A percentile compares a stretch with the other conserved stretches of the same genome.
These are phyloP conservation scores for Gastrolobium villosum DNA, from an alignment of 306 rosid genomes.

Conservation along the genomic window DNA sequence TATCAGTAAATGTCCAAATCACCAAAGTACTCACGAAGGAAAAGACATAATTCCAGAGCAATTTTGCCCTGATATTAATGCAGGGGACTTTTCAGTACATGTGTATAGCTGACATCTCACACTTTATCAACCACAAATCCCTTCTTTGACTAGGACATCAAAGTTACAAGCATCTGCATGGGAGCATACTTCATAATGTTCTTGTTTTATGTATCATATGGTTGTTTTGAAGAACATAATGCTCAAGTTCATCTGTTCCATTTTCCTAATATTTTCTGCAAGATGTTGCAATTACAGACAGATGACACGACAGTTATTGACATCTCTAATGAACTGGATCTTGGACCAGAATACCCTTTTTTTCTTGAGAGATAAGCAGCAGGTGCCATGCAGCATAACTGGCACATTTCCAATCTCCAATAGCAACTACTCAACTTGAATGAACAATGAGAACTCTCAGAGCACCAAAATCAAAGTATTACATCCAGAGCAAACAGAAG, in stretches of 20 bases:
- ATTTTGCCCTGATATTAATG: not conserved
- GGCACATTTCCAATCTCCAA: conserved; percentile 23
- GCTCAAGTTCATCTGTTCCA: conserved; percentile 28
- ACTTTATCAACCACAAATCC: conserved; percentile 19
- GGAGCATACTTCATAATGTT: conserved; percentile 14
- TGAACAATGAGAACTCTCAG: conserved; percentile 27
- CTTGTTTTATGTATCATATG: conserved; percentile 24
- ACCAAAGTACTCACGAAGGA: not conserved
- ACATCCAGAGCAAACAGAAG: conserved; percentile 66
- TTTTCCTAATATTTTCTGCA: conserved; percentile 24
- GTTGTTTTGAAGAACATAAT: conserved; percentile 19
- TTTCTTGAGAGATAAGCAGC: conserved; percentile 39
- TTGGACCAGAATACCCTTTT: conserved; percentile 12
- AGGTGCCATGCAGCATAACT: conserved; percentile 31
- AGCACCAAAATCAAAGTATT: conserved; percentile 49
- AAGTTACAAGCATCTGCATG: conserved; percentile 23
- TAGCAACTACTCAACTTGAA: conserved; percentile 28
- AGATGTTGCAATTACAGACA: conserved; percentile 24
- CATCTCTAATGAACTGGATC: conserved; percentile 29
- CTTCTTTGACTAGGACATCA: conserved; percentile 13
- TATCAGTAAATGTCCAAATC: conserved; percentile 10
- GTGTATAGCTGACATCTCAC: not conserved
- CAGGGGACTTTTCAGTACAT: conserved; percentile 27
- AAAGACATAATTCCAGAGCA: not conserved
- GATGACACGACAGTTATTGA: conserved; percentile 1